phyloP scores from a whole-genome alignment of 179 eudicot species.

The Silene noctiflora region DNA sequence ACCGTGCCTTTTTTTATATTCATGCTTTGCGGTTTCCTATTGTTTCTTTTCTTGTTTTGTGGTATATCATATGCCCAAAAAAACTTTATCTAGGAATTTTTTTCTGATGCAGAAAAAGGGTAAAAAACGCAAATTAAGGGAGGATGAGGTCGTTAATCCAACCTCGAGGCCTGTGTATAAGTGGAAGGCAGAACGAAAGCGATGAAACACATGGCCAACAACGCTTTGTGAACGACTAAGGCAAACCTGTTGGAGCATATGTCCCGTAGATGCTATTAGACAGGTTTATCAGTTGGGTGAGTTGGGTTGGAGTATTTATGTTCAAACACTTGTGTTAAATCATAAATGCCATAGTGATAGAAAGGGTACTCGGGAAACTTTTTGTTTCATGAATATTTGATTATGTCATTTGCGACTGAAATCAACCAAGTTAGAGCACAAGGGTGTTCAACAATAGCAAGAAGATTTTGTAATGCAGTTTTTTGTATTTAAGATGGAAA shows the following conservation, averaged over 20 bases:
- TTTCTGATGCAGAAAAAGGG: slow-evolving; percentile 68
- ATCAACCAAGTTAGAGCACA: slow-evolving; percentile 3
- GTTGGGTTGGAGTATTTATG: neutral
- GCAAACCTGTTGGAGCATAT: neutral
- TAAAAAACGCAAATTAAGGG: slow-evolving; percentile 73
- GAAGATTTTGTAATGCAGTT: neutral
- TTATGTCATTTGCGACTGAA: neutral
- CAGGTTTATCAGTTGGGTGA: neutral
- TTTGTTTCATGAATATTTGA: neutral
- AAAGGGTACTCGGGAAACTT: neutral
- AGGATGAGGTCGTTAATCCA: slow-evolving; percentile 66
- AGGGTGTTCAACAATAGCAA: neutral
- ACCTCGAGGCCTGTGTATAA: slow-evolving; percentile 64
- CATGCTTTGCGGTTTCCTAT: neutral
- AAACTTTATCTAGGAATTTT: neutral
- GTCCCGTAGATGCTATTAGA: neutral
- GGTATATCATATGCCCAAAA: neutral
- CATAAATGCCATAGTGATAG: neutral
- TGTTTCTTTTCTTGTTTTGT: neutral
- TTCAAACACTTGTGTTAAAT: neutral
- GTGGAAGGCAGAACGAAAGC: slow-evolving; percentile 77
- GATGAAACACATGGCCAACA: slow-evolving; percentile 33
- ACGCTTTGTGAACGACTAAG: neutral
- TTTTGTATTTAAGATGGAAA: neutral
- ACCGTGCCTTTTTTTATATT: neutral